A percentile compares a stretch with the other conserved stretches of the same genome.
Conservation (phyloP, 2,329 filamentous ascomycete genomes). For the Phaeosphaeria sp. region DNA sequence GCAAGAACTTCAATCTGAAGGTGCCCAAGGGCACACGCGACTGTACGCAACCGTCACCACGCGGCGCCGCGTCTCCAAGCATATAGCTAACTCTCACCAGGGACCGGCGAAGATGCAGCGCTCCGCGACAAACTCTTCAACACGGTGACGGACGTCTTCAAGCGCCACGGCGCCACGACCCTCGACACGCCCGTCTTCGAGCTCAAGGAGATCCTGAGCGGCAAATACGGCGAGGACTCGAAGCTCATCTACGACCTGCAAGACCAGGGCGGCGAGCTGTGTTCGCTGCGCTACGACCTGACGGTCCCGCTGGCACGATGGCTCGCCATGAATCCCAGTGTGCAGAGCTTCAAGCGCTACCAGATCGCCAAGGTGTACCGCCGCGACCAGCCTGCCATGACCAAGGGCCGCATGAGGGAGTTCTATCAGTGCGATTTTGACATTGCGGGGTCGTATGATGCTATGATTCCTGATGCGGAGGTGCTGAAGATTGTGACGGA, state of each 20-base stretch:
- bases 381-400: slow-evolving; percentile 78
- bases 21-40: slow-evolving; percentile 91
- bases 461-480: slow-evolving; percentile 93
- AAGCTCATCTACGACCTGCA: slow-evolving; percentile 91
- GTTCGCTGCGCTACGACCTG: slow-evolving; percentile 84
- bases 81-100: slow-evolving; percentile 26
- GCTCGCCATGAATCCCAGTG: slow-evolving; percentile 86
- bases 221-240: slow-evolving; percentile 91
- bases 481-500: slow-evolving; percentile 84
- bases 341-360: slow-evolving; percentile 89
- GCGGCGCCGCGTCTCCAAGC: background rate
- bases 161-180: slow-evolving; percentile 48
- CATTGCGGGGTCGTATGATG: slow-evolving; percentile 82
- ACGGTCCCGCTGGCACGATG: slow-evolving; percentile 91
- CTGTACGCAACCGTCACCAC: slow-evolving; percentile 61
- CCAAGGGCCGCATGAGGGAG: slow-evolving; percentile 91
- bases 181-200: slow-evolving; percentile 76
- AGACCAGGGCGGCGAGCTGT: slow-evolving; percentile 86
- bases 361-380: slow-evolving; percentile 94
- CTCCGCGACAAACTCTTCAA: slow-evolving; percentile 47
- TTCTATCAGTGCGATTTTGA: slow-evolving; percentile 99
- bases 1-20: slow-evolving; percentile 72
- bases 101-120: slow-evolving; percentile 43
- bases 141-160: slow-evolving; percentile 44
- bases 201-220: slow-evolving; percentile 82